Evolutionary conservation across 352 stramenopile genomes (phyloP), one percentile per base, ranked within the genome.

Genomic region (Phytophthora sp.): DNA sequence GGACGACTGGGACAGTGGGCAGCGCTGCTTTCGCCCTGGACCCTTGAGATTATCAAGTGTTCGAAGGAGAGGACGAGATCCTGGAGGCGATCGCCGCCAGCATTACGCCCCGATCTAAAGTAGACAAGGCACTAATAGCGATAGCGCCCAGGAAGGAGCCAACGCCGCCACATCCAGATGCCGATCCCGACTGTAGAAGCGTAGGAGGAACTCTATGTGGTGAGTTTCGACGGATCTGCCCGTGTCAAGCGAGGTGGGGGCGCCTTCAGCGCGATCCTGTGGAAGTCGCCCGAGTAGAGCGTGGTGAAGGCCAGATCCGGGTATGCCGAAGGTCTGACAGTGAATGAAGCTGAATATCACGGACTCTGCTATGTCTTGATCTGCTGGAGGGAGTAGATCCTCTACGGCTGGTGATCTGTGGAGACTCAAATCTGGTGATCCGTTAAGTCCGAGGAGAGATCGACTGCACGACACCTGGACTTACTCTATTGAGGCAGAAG

Each of bases 401-500:
- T 9, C 8, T 10, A n/a, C 26, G 38, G n/a, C 7, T 59, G 12
- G 17, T 59, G 2, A 32, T 59, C 9, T 48, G 10, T n/a, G 51
- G 51, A 1, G 38, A 59, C 12, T 59, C 37, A 4, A 51, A 59
- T 7, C 1, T 42, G 17, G 38, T 50, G 10, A 46, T 59, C 9
- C 15, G 51, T 1, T 38, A 59, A 7, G 20, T 59, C 1, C 51
- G 51, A 12, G 51, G 51, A 0, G 51, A 62, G 26, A 54, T 54
- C 32, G 32, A 62, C 9, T 62, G 42, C 11, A 62, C 54, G 5
- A 42, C 54, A 0, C 42, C 53, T 23, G 43, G 32, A 4, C 2
- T 54, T 27, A 37, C 10, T 1, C n/a, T 62, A 1, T 7, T 54
- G 10, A 11, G 17, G 2, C 21, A 62, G 39, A 53, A 54, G 7